A percentile compares a stretch with the other conserved stretches of the same genome.
Conservation (phyloP, 768 basidiomycete species). For the Phaeolepiota aurea region DNA sequence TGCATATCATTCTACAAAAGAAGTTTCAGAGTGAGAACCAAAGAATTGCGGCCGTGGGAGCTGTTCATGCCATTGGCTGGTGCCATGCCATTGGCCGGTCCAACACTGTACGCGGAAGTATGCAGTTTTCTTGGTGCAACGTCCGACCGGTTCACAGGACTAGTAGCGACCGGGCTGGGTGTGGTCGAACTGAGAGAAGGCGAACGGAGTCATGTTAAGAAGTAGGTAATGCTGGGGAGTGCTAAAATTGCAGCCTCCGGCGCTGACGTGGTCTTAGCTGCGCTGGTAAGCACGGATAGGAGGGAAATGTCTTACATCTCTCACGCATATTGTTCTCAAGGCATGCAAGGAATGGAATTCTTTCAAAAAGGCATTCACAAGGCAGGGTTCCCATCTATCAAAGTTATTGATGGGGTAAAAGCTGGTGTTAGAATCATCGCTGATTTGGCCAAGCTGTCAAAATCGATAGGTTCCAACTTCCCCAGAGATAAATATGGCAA, state of each 20-base stretch:
- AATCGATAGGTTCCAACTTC: background rate
- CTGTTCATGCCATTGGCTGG: too few species aligned
- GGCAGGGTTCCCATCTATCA: constrained; percentile 14
- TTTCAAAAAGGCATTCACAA: constrained; percentile 18
- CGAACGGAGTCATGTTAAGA: constrained; percentile 18
- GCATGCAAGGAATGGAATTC: constrained; percentile 23
- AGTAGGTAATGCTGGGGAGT: constrained; percentile 19
- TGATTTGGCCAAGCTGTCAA: constrained; percentile 18
- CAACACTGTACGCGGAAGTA: too few species aligned
- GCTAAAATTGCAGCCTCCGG: constrained; percentile 19
- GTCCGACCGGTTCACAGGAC: too few species aligned
- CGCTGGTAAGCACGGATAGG: constrained; percentile 16
- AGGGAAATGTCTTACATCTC: too few species aligned
- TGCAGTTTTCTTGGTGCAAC: too few species aligned
- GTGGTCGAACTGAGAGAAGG: constrained; percentile 24
- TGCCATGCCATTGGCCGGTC: too few species aligned
- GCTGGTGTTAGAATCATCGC: constrained; percentile 26
- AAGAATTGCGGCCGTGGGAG: too few species aligned
- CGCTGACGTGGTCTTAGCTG: constrained; percentile 29
- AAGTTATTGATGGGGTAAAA: constrained; percentile 28
- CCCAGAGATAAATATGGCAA: too few species aligned
- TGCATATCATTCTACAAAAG: too few species aligned
- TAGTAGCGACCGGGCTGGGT: too few species aligned
- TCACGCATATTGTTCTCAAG: constrained; percentile 17
- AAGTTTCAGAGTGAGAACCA: too few species aligned